A percentile compares a stretch with the other conserved stretches of the same genome.
These are phyloP conservation scores for Pogostemon cablin DNA, from an alignment of 257 asterid species.

Conservation along the genomic window DNA sequence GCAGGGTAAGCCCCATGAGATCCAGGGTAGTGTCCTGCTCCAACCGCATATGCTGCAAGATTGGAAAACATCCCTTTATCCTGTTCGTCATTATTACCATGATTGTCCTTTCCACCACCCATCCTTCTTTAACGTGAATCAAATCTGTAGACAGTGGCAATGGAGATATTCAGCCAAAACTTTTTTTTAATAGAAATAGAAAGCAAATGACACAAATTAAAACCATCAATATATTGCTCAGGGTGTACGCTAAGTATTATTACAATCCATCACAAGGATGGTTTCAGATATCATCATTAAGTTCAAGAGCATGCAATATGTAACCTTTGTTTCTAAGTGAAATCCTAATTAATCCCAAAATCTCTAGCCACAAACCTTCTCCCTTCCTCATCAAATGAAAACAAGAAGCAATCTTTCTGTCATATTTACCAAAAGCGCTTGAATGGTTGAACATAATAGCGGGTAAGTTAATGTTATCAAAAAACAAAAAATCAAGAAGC, in stretches of 20 bases:
- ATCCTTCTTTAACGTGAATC: slow-evolving; percentile 35
- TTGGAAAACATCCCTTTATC: slow-evolving; percentile 78
- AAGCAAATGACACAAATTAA: neutral
- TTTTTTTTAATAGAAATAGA: neutral
- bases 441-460: slow-evolving; percentile 1
- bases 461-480: slow-evolving; percentile 15
- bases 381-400: slow-evolving; percentile 12
- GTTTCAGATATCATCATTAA: slow-evolving; percentile 1
- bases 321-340: neutral
- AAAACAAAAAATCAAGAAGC: neutral
- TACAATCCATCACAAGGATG: neutral
- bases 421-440: neutral
- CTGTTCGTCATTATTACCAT: slow-evolving; percentile 53
- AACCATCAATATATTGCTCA: neutral
- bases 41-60: slow-evolving; percentile 64
- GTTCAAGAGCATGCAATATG: slow-evolving; percentile 17
- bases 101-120: slow-evolving; percentile 49
- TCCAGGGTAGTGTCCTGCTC: slow-evolving; percentile 57
- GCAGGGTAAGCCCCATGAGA: slow-evolving; percentile 51
- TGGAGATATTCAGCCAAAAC: neutral
- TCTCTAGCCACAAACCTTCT: neutral
- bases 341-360: neutral
- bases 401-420: neutral
- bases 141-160: slow-evolving; percentile 25
- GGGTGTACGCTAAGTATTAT: neutral